Percentiles rank a stretch among this genome's conserved stretches.
These are phyloP conservation scores for Physcomitrium patens DNA, from an alignment of 225 moss, liverwort and hornwort genomes.

Conservation along the genomic window DNA sequence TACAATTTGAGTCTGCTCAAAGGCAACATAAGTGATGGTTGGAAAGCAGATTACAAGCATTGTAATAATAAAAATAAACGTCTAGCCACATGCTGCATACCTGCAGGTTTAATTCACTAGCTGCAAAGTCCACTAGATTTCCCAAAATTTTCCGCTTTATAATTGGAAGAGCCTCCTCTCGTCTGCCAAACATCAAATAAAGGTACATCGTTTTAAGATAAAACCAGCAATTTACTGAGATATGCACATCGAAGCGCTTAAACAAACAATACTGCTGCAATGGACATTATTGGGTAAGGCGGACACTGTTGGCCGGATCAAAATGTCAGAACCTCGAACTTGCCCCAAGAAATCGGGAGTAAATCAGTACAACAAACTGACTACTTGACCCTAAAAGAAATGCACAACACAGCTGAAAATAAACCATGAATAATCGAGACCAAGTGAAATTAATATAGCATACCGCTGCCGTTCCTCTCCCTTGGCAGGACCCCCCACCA, in stretches of 20 bases:
- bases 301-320: slow-evolving; percentile 12
- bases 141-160: slow-evolving; percentile 95
- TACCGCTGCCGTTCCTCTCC: slow-evolving; percentile 91
- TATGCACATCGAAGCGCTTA: slow-evolving; percentile 12
- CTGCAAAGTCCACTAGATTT: slow-evolving; percentile 89
- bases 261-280: slow-evolving; percentile 3
- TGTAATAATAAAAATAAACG: slow-evolving; percentile 22
- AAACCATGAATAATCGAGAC: slow-evolving; percentile 10
- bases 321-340: neutral
- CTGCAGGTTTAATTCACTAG: slow-evolving; percentile 93
- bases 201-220: neutral
- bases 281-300: neutral
- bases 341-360: neutral
- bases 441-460: slow-evolving; percentile 20
- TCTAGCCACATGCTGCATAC: slow-evolving; percentile 45
- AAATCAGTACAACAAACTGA: slow-evolving; percentile 11
- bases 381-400: slow-evolving; percentile 12
- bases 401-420: slow-evolving; percentile 1
- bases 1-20: slow-evolving; percentile 91
- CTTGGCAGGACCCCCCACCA: slow-evolving; percentile 90
- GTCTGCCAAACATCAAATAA: slow-evolving; percentile 50
- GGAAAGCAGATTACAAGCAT: slow-evolving; percentile 30
- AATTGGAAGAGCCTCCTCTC: slow-evolving; percentile 88
- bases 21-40: slow-evolving; percentile 37
- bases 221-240: neutral